Conservation (phyloP, 345 rosid genomes). For the Adansonia digitata region DNA sequence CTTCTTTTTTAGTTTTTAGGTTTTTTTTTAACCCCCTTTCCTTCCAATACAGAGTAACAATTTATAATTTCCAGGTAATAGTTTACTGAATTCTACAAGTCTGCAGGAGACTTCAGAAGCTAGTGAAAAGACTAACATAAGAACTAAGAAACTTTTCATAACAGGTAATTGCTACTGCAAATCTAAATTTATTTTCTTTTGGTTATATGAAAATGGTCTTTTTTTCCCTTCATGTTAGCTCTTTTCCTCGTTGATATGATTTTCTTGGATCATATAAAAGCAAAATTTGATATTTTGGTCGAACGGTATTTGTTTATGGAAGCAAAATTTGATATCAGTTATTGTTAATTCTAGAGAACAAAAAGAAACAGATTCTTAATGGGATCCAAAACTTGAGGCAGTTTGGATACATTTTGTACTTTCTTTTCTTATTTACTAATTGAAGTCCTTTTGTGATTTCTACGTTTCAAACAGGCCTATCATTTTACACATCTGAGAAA, state of each 20-base stretch:
- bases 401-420: background rate
- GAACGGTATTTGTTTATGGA: background rate
- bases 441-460: background rate
- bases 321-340: no score
- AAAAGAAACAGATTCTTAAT: background rate
- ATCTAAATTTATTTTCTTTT: background rate
- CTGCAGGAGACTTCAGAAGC: slow-evolving; percentile 30
- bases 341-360: no score
- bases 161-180: slow-evolving; percentile 48
- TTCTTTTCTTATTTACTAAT: slow-evolving; percentile 4
- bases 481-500: slow-evolving; percentile 96
- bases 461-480: slow-evolving; percentile 47
- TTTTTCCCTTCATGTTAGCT: background rate
- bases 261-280: background rate
- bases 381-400: background rate
- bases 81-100: slow-evolving; percentile 18
- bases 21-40: background rate
- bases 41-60: background rate
- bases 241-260: background rate
- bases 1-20: no score
- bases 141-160: slow-evolving; percentile 82
- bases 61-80: slow-evolving; percentile 30
- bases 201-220: background rate
- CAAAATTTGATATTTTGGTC: background rate
- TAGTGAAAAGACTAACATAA: slow-evolving; percentile 30